These are phyloP conservation scores for Geranium rotundifolium DNA, from an alignment of 345 rosid genomes.

Conservation along the genomic window DNA sequence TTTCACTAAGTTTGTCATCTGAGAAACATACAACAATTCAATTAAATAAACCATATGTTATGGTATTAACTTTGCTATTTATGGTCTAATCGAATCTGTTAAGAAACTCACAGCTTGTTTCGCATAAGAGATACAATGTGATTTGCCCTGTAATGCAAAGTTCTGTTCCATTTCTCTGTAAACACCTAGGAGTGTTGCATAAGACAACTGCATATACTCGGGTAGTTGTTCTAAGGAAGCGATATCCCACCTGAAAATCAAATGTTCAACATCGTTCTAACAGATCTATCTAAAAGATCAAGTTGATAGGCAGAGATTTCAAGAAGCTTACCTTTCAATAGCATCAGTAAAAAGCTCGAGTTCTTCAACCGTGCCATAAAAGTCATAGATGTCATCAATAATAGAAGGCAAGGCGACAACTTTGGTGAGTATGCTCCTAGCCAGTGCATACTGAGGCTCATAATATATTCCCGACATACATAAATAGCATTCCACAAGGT, in stretches of 20 bases:
- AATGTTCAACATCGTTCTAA: too few relatives aligned
- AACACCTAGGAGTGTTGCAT: slow-evolving; percentile 17
- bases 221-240: background rate
- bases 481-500: slow-evolving; percentile 12
- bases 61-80: too few relatives aligned
- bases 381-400: slow-evolving; percentile 19
- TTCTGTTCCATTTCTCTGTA: slow-evolving; percentile 17
- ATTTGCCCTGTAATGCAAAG: slow-evolving; percentile 10
- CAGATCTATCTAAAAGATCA: too few relatives aligned
- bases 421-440: slow-evolving; percentile 11
- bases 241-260: background rate
- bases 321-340: slow-evolving; percentile 17
- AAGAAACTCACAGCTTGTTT: slow-evolving; percentile 19
- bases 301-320: too few relatives aligned
- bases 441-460: slow-evolving; percentile 12
- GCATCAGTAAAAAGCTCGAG: slow-evolving; percentile 11
- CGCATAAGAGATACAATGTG: slow-evolving; percentile 12
- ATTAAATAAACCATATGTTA: too few relatives aligned
- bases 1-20: slow-evolving; percentile 20
- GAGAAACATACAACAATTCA: too few relatives aligned
- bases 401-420: slow-evolving; percentile 2
- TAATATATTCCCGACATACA: slow-evolving; percentile 14
- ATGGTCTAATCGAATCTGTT: too few relatives aligned
- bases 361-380: slow-evolving; percentile 14
- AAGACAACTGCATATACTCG: slow-evolving; percentile 24